Conservation (phyloP, 2,329 filamentous ascomycete genomes). For the Penicillium sp. region DNA sequence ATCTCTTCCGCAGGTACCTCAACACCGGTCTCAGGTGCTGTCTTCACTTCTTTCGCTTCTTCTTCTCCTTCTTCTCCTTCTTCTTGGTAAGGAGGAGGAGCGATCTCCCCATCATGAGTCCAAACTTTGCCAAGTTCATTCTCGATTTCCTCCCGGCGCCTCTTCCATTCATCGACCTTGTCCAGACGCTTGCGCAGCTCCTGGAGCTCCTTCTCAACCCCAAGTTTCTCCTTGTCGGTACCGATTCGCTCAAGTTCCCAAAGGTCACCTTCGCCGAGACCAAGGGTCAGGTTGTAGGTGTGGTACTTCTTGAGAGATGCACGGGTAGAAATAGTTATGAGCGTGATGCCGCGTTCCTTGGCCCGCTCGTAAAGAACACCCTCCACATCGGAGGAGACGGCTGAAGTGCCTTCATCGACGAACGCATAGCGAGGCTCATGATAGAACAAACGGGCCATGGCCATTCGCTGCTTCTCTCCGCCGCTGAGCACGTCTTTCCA, state of each 20-base stretch:
- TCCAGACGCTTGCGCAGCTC: constrained; percentile 79
- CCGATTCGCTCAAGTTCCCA: constrained; percentile 96
- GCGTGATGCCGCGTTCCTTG: constrained; percentile 89
- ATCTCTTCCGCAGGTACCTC: constrained; percentile 11
- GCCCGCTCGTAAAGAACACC: constrained; percentile 89
- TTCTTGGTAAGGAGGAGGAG: constrained; percentile 42
- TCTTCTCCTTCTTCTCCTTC: constrained; percentile 6
- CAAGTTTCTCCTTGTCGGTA: constrained; percentile 88
- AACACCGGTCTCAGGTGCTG: not conserved
- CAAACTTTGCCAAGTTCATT: constrained; percentile 71
- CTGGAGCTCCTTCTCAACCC: constrained; percentile 86
- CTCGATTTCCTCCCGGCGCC: constrained; percentile 78
- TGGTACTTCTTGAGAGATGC: constrained; percentile 96
- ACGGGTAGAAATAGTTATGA: constrained; percentile 94
- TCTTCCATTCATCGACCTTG: constrained; percentile 83
- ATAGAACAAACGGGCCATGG: constrained; percentile 85
- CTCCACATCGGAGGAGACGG: constrained; percentile 92
- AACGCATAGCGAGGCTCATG: constrained; percentile 95
- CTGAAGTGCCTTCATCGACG: constrained; percentile 92
- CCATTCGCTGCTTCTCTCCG: constrained; percentile 96
- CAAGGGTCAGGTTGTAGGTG: constrained; percentile 84
- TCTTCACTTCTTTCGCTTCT: constrained; percentile 7
- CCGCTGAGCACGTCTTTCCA: constrained; percentile 99
- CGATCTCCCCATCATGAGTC: constrained; percentile 51
- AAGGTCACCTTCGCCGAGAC: constrained; percentile 77